Evolutionary conservation across 352 stramenopile species (phyloP), one percentile per base, ranked within the genome.

Genomic region (Globisporangium irregulare): DNA sequence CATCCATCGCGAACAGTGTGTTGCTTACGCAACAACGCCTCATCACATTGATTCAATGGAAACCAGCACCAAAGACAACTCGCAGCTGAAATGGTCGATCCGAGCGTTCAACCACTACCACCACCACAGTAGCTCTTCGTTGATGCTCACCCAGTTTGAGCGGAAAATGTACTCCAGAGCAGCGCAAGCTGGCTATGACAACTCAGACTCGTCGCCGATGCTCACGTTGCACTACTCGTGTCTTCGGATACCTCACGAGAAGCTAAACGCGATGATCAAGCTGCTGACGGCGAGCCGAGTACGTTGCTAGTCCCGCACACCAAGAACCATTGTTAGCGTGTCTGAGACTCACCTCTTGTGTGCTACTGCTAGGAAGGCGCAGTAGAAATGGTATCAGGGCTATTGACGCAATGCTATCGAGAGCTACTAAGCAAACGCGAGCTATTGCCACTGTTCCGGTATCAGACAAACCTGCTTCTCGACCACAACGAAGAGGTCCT

Each of bases 1-100:
- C 25, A 34, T 22, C 4, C 74, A 88, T 43, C 76, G 78, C 22
- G 66, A 81, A 22, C 41, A 57, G 32, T 77, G 71, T 46, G 62
- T 82, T 7, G 79, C 74, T 3, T 46, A 73, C 12, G 58, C 69
- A 2, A 78, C 69, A 6, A 82, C 79, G 9, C 38, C 38, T 1
- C 43, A 27, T 63, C 29, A 32, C 34, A 46, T 6, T 14, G 48
- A 6, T 7, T 22, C n/a, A 15, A 27, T 25, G 0, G 10, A 22
- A 9, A 1, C 68, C 9, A 4, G 20, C 60, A 22, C 6, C 1
- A 24, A 6, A n/a, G 29, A 4, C 15, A n/a, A 46, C 7, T 20
- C 9, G 9, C 32, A 25, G 22, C 25, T 53, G 0, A 64, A 64
- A 29, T 78, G 69, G 62, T 24, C 61, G 34, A 62, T 78, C 15